Conservation (phyloP, 2,329 filamentous ascomycete genomes). For the Scedosporium dehoogii region DNA sequence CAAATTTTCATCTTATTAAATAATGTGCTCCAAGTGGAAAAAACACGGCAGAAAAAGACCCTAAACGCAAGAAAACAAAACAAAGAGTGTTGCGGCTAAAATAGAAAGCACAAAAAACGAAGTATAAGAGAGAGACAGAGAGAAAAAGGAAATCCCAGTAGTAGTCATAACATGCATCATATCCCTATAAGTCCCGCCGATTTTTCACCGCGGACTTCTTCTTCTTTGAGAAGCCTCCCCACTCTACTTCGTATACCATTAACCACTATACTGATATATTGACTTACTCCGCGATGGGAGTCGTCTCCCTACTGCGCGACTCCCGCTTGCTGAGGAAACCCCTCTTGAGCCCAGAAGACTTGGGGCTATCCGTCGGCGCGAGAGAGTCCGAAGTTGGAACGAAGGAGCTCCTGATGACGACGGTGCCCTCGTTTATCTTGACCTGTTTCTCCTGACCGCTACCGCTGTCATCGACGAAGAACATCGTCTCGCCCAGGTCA, state of each 20-base stretch:
- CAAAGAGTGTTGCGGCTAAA: background rate
- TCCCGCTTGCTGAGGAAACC: slow-evolving; percentile 46
- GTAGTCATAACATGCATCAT: background rate
- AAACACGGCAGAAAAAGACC: background rate
- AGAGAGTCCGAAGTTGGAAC: slow-evolving; percentile 18
- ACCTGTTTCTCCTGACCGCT: slow-evolving; percentile 62
- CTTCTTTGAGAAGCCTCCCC: too few species aligned
- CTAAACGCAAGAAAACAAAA: background rate
- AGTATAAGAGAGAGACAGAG: slow-evolving; percentile 1
- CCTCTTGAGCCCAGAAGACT: slow-evolving; percentile 32
- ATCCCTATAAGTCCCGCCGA: background rate
- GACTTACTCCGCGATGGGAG: slow-evolving; percentile 22
- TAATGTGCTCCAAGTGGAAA: background rate
- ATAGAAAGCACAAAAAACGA: background rate
- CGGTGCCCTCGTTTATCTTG: slow-evolving; percentile 59
- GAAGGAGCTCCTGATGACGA: slow-evolving; percentile 68
- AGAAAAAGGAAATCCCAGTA: background rate
- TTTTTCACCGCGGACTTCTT: background rate
- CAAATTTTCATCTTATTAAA: background rate
- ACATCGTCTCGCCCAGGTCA: slow-evolving; percentile 73
- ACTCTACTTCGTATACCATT: too few species aligned
- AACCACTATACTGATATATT: too few species aligned
- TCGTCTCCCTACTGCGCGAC: slow-evolving; percentile 31
- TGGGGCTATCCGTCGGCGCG: slow-evolving; percentile 30
- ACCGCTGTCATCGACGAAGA: slow-evolving; percentile 79